Conservation (phyloP, 352 stramenopile species). For the Phytophthora crassamura region DNA sequence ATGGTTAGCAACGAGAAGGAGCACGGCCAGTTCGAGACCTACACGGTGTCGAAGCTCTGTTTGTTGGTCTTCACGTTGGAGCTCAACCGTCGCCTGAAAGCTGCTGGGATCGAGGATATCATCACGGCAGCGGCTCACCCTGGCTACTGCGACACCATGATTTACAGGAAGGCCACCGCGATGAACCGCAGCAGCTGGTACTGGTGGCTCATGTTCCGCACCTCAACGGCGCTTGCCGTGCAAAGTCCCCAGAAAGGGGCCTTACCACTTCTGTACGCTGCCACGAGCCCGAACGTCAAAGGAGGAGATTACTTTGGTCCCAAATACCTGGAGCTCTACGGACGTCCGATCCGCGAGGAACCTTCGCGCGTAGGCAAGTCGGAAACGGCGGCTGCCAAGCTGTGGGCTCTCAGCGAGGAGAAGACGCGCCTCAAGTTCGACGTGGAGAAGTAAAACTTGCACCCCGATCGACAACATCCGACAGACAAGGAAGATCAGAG, state of each 20-base stretch:
- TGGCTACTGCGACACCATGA: slow-evolving; percentile 26
- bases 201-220: slow-evolving; percentile 6
- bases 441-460: too few relatives aligned
- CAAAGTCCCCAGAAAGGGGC: neutral
- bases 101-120: slow-evolving; percentile 19
- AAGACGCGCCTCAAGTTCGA: too few relatives aligned
- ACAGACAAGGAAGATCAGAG: too few relatives aligned
- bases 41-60: slow-evolving; percentile 89
- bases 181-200: slow-evolving; percentile 4
- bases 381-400: too few relatives aligned
- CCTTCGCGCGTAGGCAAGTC: too few relatives aligned
- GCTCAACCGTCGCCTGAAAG: too few relatives aligned
- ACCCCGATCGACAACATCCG: too few relatives aligned
- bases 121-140: neutral
- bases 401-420: too few relatives aligned
- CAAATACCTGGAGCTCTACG: too few relatives aligned
- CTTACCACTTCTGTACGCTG: neutral
- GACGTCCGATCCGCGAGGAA: too few relatives aligned
- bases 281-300: too few relatives aligned
- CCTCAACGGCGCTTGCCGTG: neutral
- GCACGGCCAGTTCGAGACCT: slow-evolving; percentile 38
- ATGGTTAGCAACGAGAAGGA: slow-evolving; percentile 11
- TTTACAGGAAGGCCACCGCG: neutral
- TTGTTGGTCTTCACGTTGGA: slow-evolving; percentile 93
- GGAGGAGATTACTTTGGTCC: too few relatives aligned